Percentiles rank a stretch among this genome's conserved stretches.
Conservation (phyloP, 495 filamentous ascomycete species). For the Clavariopsis aquatica region DNA sequence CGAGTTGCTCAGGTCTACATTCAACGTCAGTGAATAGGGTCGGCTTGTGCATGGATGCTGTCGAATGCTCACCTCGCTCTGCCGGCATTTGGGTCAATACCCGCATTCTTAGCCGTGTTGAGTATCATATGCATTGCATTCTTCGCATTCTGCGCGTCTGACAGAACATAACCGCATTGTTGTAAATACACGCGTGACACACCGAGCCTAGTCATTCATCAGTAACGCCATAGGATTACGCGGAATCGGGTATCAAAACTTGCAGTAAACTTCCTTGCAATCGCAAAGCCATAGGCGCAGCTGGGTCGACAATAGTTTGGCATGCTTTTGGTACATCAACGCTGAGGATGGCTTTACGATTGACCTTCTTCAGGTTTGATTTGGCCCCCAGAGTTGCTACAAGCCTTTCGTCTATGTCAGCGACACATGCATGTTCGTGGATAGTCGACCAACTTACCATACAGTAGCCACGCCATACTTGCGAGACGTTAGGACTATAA, state of each 20-base stretch:
- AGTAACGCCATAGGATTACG: background rate
- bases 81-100: conserved; percentile 70
- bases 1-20: conserved; percentile 72
- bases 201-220: conserved; percentile 60
- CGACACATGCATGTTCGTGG: background rate
- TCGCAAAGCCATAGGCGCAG: conserved; percentile 85
- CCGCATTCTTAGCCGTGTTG: conserved; percentile 54
- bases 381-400: conserved; percentile 85
- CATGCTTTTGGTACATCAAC: conserved; percentile 88
- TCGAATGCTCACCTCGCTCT: conserved; percentile 62
- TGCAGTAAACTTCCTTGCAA: conserved; percentile 87
- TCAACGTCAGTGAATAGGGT: conserved; percentile 22
- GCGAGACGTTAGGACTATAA: conserved; percentile 77
- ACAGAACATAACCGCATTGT: conserved; percentile 81
- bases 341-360: conserved; percentile 82
- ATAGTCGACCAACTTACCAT: conserved; percentile 60
- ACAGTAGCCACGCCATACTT: conserved; percentile 92
- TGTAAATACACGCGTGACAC: conserved; percentile 81
- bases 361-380: conserved; percentile 70
- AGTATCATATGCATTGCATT: conserved; percentile 68
- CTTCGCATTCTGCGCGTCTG: conserved; percentile 76
- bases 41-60: conserved; percentile 4
- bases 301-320: conserved; percentile 77
- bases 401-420: conserved; percentile 59
- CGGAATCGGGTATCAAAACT: conserved; percentile 30